phyloP scores from a whole-genome alignment of 768 basidiomycete genomes.

The Pisolithus sp. region DNA sequence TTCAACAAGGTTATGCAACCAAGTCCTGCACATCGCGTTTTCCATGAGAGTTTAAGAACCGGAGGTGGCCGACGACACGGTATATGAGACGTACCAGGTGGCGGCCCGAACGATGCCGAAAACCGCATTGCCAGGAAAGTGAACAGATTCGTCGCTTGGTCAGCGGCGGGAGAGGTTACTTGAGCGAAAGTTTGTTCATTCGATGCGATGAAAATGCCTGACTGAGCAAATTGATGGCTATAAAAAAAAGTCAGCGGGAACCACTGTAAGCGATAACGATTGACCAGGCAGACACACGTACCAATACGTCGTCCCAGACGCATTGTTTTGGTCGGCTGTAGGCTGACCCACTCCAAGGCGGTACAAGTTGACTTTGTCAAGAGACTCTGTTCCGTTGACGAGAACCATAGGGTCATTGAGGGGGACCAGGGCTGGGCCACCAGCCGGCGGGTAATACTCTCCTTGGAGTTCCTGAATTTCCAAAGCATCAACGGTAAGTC shows the following conservation, averaged over 20 bases:
- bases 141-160: conserved; percentile 18
- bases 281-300: background rate
- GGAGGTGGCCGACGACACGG: no score
- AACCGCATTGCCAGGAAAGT: conserved; percentile 27
- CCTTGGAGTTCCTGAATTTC: conserved; percentile 18
- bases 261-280: no score
- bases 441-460: conserved; percentile 17
- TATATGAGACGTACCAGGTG: conserved; percentile 11
- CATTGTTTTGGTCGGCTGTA: conserved; percentile 16
- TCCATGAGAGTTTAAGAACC: no score
- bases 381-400: conserved; percentile 17
- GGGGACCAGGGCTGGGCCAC: conserved; percentile 20
- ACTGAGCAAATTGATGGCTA: conserved; percentile 18
- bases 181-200: conserved; percentile 17
- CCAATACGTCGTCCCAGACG: conserved; percentile 19
- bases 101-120: conserved; percentile 17
- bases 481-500: background rate
- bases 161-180: conserved; percentile 15
- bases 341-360: conserved; percentile 23
- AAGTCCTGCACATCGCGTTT: conserved; percentile 12
- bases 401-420: conserved; percentile 23
- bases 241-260: background rate
- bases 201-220: conserved; percentile 17
- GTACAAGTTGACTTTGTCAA: conserved; percentile 23
- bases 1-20: conserved; percentile 17